Conservation (phyloP, 2,329 filamentous ascomycete species). For the Alternaria sp. region DNA sequence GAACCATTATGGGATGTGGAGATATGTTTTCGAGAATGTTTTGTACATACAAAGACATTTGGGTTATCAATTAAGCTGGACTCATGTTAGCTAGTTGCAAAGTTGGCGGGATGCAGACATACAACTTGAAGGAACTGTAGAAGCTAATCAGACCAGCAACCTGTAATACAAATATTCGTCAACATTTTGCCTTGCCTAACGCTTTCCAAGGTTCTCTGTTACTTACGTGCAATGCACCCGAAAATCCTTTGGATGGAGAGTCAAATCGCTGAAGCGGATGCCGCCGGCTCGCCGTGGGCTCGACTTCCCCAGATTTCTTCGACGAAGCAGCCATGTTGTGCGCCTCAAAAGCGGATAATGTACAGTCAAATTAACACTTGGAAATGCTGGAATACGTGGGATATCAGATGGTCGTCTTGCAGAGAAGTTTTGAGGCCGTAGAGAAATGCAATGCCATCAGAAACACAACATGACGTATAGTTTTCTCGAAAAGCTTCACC, state of each 20-base stretch:
- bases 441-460: background rate
- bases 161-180: constrained; percentile 18
- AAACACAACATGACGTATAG: constrained; percentile 16
- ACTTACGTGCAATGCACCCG: constrained; percentile 65
- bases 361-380: background rate
- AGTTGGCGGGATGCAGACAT: background rate
- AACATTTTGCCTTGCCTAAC: background rate
- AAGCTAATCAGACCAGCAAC: constrained; percentile 53
- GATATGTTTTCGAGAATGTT: background rate
- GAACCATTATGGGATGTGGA: background rate
- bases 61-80: constrained; percentile 39
- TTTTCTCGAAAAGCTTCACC: background rate
- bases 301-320: constrained; percentile 1
- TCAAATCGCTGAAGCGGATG: constrained; percentile 71
- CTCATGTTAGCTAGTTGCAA: constrained; percentile 5
- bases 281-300: constrained; percentile 38
- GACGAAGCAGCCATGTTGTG: constrained; percentile 5
- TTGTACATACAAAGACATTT: constrained; percentile 30
- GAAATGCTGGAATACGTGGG: background rate
- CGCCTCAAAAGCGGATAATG: background rate
- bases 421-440: background rate
- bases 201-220: background rate
- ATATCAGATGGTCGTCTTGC: background rate
- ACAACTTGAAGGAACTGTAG: constrained; percentile 53
- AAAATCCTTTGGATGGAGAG: constrained; percentile 69